These are phyloP conservation scores for Candida palmyrensis DNA, from an alignment of 805 yeast genomes.

Conservation along the genomic window DNA sequence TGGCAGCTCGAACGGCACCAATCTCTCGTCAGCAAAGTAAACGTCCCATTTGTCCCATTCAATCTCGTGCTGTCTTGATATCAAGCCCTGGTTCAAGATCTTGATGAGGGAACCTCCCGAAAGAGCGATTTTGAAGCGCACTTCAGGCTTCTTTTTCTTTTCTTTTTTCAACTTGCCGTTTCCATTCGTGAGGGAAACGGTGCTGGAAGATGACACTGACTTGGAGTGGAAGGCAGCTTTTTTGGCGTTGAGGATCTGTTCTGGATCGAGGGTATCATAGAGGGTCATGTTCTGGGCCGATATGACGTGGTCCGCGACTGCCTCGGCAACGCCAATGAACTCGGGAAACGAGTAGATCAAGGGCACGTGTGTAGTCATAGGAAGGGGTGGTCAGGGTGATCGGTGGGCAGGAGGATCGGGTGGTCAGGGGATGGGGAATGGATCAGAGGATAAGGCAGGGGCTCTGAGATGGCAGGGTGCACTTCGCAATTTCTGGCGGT, in stretches of 20 bases:
- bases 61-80: constrained; percentile 63
- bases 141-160: constrained; percentile 51
- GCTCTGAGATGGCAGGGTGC: too few relatives aligned
- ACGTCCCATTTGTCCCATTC: constrained; percentile 95
- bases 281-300: constrained; percentile 79
- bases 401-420: too few relatives aligned
- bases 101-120: constrained; percentile 90
- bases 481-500: too few relatives aligned
- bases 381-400: too few relatives aligned
- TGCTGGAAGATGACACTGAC: constrained; percentile 3
- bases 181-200: constrained; percentile 10
- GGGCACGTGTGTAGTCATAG: constrained; percentile 91
- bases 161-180: constrained; percentile 30
- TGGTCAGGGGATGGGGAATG: too few relatives aligned
- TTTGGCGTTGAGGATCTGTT: constrained; percentile 27
- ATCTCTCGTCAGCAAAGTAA: constrained; percentile 92
- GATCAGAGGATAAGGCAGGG: too few relatives aligned
- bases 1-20: constrained; percentile 78
- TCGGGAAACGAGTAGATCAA: constrained; percentile 90
- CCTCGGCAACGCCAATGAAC: constrained; percentile 87
- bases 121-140: constrained; percentile 83
- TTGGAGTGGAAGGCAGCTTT: constrained; percentile 12
- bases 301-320: constrained; percentile 92
- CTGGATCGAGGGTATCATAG: constrained; percentile 35
- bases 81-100: constrained; percentile 80